Evolutionary conservation across 129 eudicot species (phyloP), one percentile per base, ranked within the genome.

Genomic region (Flaveria sonorensis): DNA sequence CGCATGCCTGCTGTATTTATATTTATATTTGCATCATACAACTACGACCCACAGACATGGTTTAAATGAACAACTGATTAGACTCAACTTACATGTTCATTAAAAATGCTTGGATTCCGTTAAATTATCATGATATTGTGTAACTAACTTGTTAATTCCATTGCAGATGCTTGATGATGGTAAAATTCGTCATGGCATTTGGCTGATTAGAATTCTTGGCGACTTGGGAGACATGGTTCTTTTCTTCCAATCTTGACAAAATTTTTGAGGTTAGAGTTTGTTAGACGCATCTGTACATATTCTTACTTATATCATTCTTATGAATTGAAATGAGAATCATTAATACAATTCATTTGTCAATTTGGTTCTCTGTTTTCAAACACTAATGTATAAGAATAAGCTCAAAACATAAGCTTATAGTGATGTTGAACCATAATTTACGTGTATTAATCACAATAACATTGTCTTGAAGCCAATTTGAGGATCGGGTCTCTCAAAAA

Each of bases 181-280:
- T 52, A 51, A 65, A 53, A 52, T 52, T 64, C 20, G 30, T 66
- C 73, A 40, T 12, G 12, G 77, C 55, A 18, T 65, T 70, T 79
- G 20, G 47, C 14, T 4, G 67, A 72, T 53, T 69, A 42, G 75
- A 68, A 15, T 23, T 8, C 28, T 55, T 77, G 32, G 21, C 55
- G 36, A 65, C 40, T 3, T 60, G 71, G 55, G 82, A 71, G 65
- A 71, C 66, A 7, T 2, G 76, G 68, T 45, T 69, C 69, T 51
- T 10, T 76, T 68, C 28, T 42, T 68, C 75, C 70, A 68, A 68
- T n/a, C 9, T 47, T 32, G 71, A 70, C 71, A 70, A 72, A 46
- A 65, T 36, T 52, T 67, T 81, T 80, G 74, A 67, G 75, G 83
- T 50, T 65, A 80, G 83, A 71, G 79, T 73, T 78, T 57, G 67